phyloP scores from a whole-genome alignment of 257 asterid genomes.

The Solanum gracilifrons region DNA sequence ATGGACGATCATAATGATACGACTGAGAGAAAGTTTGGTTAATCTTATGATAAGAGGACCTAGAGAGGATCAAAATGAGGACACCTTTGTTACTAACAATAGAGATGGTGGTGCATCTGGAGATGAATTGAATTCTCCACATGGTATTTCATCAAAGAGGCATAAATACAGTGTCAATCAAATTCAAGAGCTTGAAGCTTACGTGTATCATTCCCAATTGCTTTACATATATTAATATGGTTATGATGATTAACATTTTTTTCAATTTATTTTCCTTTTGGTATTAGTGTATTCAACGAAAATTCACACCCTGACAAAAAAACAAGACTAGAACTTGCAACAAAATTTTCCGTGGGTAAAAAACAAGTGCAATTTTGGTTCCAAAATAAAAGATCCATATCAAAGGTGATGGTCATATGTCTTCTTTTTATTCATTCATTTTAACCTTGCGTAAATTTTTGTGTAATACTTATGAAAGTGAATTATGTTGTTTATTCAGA shows the following conservation, averaged over 20 bases:
- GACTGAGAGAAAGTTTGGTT: too few species aligned
- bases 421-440: neutral
- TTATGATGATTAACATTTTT: neutral
- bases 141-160: constrained; percentile 21
- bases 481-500: neutral
- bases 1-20: constrained; percentile 13
- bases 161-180: constrained; percentile 44
- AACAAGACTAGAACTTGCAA: constrained; percentile 51
- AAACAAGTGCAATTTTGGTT: neutral
- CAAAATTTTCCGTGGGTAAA: constrained; percentile 13
- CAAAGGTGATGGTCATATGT: neutral
- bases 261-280: neutral
- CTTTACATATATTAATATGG: neutral
- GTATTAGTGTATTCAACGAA: constrained; percentile 54
- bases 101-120: constrained; percentile 42
- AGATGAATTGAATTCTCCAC: constrained; percentile 36
- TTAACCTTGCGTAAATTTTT: too few species aligned
- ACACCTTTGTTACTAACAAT: constrained; percentile 20
- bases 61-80: too few species aligned
- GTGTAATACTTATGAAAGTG: too few species aligned
- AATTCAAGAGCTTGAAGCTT: constrained; percentile 79
- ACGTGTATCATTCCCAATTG: neutral
- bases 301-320: constrained; percentile 78
- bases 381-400: neutral
- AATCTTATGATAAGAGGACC: too few species aligned